These are phyloP conservation scores for Torrubiella hemipterigena DNA, from an alignment of 2,329 filamentous ascomycete species.

Conservation along the genomic window DNA sequence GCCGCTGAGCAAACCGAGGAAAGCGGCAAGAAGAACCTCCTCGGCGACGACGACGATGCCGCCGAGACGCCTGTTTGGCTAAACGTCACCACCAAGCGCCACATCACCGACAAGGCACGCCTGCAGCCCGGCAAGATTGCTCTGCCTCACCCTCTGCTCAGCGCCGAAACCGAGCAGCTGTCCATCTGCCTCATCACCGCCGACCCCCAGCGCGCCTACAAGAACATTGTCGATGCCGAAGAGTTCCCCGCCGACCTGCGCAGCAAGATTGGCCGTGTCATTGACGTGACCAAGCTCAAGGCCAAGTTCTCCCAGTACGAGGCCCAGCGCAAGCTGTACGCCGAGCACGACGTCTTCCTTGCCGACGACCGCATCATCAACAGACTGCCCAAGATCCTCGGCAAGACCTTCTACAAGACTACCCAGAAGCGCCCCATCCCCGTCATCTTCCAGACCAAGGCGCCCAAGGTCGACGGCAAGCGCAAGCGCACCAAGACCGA, in stretches of 20 bases:
- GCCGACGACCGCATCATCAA: conserved; percentile 78
- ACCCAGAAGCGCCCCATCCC: conserved; percentile 80
- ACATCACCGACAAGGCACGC: conserved; percentile 59
- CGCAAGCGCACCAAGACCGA: conserved; percentile 34
- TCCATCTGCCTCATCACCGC: conserved; percentile 82
- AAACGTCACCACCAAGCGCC: conserved; percentile 51
- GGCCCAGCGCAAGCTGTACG: conserved; percentile 66
- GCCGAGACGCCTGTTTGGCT: conserved; percentile 47
- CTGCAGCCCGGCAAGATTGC: conserved; percentile 76
- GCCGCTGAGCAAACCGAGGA: conserved; percentile 32
- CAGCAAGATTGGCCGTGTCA: conserved; percentile 60
- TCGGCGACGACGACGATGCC: conserved; percentile 29
- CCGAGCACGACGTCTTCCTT: conserved; percentile 87
- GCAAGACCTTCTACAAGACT: conserved; percentile 85
- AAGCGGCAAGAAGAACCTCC: conserved; percentile 42
- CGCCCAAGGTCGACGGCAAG: conserved; percentile 49
- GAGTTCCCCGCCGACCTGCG: conserved; percentile 57
- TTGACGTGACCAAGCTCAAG: conserved; percentile 69
- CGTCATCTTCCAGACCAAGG: conserved; percentile 54
- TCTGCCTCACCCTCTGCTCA: conserved; percentile 65
- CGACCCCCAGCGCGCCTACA: conserved; percentile 72
- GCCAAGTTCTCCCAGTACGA: conserved; percentile 85
- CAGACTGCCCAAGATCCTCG: conserved; percentile 63
- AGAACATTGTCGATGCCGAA: conserved; percentile 69
- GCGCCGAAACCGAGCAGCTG: conserved; percentile 38